These are phyloP conservation scores for Lindgomyces ingoldianus DNA, from an alignment of 495 filamentous ascomycete genomes.

Conservation along the genomic window DNA sequence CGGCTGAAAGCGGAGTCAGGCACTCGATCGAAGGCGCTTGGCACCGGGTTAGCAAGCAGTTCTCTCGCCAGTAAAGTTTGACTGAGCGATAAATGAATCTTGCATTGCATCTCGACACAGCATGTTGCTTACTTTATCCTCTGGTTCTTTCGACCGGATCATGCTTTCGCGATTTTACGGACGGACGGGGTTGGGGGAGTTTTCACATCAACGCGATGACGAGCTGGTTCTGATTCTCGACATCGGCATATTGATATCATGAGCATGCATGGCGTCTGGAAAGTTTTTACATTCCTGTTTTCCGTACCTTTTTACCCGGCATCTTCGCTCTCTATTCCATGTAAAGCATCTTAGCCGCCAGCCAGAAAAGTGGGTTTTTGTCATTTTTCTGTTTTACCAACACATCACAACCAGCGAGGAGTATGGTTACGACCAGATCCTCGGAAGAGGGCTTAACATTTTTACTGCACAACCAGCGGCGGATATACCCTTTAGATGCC, in stretches of 20 bases:
- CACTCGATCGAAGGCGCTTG: conserved; percentile 39
- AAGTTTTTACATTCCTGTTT: neutral
- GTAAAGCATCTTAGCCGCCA: neutral
- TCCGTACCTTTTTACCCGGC: neutral
- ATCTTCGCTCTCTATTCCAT: neutral
- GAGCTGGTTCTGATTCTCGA: conserved; percentile 41
- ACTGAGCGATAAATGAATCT: neutral
- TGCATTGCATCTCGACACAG: neutral
- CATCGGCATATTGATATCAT: conserved; percentile 17
- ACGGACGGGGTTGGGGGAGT: neutral
- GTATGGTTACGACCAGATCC: neutral
- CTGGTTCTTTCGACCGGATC: neutral
- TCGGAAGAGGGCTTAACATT: neutral
- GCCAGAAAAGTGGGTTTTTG: neutral
- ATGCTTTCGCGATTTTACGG: neutral
- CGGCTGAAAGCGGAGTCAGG: conserved; percentile 17
- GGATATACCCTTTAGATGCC: conserved; percentile 37
- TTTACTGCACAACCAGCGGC: conserved; percentile 25
- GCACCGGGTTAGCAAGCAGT: conserved; percentile 30
- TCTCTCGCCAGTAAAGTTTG: conserved; percentile 25
- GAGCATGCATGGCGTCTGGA: conserved; percentile 28
- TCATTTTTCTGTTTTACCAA: conserved; percentile 3
- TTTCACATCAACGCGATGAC: conserved; percentile 16
- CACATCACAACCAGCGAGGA: neutral
- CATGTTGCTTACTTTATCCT: neutral